These are phyloP conservation scores for Fusarium sarcochroum DNA, from an alignment of 2,329 filamentous ascomycete species.

Conservation along the genomic window DNA sequence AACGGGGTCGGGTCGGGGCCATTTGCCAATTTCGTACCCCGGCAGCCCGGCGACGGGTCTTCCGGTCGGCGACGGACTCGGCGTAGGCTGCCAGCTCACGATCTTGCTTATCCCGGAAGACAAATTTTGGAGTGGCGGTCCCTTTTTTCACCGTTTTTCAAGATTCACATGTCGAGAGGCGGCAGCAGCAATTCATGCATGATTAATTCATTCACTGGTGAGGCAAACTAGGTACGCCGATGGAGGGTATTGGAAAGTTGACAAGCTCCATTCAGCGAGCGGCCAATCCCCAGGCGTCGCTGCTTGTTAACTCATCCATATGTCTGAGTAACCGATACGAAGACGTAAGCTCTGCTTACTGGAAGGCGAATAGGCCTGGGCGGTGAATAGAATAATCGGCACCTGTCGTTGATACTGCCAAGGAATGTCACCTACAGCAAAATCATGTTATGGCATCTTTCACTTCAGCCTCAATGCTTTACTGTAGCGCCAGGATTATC, in stretches of 20 bases:
- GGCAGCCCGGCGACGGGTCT: conserved; percentile 7
- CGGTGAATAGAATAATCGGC: conserved; percentile 24
- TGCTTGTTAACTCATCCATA: conserved; percentile 16
- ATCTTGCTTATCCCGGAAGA: not conserved
- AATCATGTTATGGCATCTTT: not conserved
- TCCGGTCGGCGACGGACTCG: conserved; percentile 31
- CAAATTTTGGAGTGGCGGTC: not conserved
- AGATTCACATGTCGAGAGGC: too few species aligned
- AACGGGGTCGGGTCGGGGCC: conserved; percentile 33
- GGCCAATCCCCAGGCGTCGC: conserved; percentile 5
- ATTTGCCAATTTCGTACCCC: conserved; percentile 34
- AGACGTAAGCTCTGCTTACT: conserved; percentile 21
- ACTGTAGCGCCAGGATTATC: not conserved
- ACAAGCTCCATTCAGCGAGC: conserved; percentile 11
- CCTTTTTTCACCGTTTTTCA: not conserved
- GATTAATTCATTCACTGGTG: not conserved
- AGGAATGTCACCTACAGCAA: not conserved
- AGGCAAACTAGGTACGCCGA: not conserved
- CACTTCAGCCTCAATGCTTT: not conserved
- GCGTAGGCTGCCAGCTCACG: conserved; percentile 2
- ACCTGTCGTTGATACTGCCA: conserved; percentile 14
- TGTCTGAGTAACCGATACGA: conserved; percentile 18
- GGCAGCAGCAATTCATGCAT: not conserved
- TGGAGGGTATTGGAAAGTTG: not conserved
- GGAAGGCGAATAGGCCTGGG: conserved; percentile 5